Percentiles rank a stretch among this genome's conserved stretches.
These are phyloP conservation scores for Fragosphaeria purpurea DNA, from an alignment of 2,329 filamentous ascomycete genomes.

Conservation along the genomic window DNA sequence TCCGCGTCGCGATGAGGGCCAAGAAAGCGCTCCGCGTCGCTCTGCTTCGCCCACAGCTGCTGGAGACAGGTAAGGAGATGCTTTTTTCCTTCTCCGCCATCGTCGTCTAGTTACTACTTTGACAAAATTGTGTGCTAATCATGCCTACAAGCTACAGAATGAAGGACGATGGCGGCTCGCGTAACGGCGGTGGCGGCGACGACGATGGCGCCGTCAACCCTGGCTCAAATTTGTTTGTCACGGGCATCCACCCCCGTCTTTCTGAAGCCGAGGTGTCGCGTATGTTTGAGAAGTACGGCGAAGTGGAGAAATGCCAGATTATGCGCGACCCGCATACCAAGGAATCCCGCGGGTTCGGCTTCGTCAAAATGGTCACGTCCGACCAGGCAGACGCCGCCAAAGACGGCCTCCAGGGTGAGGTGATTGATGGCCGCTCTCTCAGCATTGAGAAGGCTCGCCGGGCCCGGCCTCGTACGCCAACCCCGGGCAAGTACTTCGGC, in stretches of 20 bases:
- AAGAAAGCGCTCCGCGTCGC: conserved; percentile 45
- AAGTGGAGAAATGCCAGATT: conserved; percentile 98
- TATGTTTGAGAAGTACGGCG: conserved; percentile 97
- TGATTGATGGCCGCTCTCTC: conserved; percentile 87
- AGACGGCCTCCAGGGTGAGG: conserved; percentile 89
- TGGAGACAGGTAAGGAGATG: conserved; percentile 35
- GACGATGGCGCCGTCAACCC: conserved; percentile 81
- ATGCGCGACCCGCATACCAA: conserved; percentile 98
- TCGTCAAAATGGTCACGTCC: conserved; percentile 96
- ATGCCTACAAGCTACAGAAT: conserved; percentile 17
- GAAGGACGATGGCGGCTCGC: conserved; percentile 34
- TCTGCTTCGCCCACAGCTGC: conserved; percentile 52
- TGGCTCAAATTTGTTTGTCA: conserved; percentile 97
- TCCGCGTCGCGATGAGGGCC: conserved; percentile 54
- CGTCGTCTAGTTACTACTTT: background rate
- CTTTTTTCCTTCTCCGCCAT: background rate
- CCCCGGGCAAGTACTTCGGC: conserved; percentile 97
- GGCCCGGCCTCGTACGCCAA: conserved; percentile 87
- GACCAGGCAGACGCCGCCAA: conserved; percentile 95
- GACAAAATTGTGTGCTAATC: too few relatives aligned
- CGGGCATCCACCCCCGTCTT: conserved; percentile 89
- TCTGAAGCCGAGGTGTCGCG: conserved; percentile 83
- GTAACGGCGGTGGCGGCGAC: conserved; percentile 37
- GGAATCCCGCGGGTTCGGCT: conserved; percentile 96
- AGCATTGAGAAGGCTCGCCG: conserved; percentile 99